Evolutionary conservation across 441 rosid species (phyloP).

Genomic region (Corymbia citriodora): DNA sequence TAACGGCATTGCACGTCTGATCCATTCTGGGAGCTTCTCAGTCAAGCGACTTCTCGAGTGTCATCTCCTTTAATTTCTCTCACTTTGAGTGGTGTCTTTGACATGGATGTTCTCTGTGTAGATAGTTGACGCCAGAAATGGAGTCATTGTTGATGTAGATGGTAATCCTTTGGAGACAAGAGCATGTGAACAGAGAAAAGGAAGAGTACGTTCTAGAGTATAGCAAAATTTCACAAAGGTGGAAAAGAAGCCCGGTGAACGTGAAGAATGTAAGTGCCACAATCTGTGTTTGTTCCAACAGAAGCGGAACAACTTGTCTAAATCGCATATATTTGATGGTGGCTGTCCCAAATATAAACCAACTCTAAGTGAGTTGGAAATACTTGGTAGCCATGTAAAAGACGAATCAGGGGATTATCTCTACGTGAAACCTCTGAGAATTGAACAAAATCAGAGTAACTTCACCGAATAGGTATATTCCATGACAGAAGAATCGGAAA

Average conservation of each 20-base stretch:
- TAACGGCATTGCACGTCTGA: not conserved
- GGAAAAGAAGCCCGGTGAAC: not conserved
- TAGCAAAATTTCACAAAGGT: not conserved
- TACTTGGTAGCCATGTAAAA: too few species aligned
- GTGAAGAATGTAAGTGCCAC: not conserved
- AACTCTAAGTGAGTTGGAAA: too few species aligned
- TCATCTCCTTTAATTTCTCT: not conserved
- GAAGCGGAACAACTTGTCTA: not conserved
- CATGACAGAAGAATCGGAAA: not conserved
- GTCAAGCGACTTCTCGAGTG: not conserved
- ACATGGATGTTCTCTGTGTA: not conserved
- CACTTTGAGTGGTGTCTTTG: not conserved
- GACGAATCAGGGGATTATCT: not conserved
- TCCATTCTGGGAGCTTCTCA: not conserved
- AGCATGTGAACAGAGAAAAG: slow-evolving; percentile 1
- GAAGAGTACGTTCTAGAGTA: slow-evolving; percentile 1
- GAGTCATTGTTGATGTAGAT: not conserved
- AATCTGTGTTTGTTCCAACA: slow-evolving; percentile 4
- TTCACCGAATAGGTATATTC: not conserved
- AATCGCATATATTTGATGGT: not conserved
- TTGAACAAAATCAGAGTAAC: not conserved
- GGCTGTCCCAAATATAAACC: not conserved
- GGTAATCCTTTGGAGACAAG: not conserved
- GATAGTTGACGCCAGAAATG: not conserved
- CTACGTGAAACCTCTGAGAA: not conserved